Percentiles rank a stretch among this genome's conserved stretches.
Evolutionary conservation across 768 basidiomycete genomes (phyloP).

Genomic region (Amanita subjunquillea): DNA sequence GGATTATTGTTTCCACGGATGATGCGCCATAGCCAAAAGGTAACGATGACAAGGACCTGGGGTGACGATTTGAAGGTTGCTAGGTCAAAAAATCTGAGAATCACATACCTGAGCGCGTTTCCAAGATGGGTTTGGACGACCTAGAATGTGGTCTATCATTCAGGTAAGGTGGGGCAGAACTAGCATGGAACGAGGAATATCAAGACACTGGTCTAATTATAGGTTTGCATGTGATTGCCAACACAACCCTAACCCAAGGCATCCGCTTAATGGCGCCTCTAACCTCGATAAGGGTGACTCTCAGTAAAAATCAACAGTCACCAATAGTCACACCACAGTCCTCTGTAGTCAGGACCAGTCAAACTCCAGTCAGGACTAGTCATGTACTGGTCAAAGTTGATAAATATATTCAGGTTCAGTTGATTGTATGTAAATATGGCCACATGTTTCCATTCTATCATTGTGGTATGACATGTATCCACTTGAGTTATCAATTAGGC

Average conservation of each 20-base stretch:
- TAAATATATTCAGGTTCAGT: no score
- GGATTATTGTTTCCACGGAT: slow-evolving; percentile 49
- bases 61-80: not conserved
- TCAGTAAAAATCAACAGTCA: no score
- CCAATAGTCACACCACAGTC: no score
- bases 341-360: no score
- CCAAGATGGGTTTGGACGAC: slow-evolving; percentile 84
- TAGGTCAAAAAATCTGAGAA: not conserved
- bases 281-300: slow-evolving; percentile 29
- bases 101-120: slow-evolving; percentile 65
- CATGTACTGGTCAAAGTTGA: no score
- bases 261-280: slow-evolving; percentile 13
- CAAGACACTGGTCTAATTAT: slow-evolving; percentile 6
- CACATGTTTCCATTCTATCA: no score
- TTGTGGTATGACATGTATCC: no score
- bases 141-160: slow-evolving; percentile 93
- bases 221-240: slow-evolving; percentile 13
- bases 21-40: slow-evolving; percentile 89
- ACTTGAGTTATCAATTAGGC: no score
- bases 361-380: no score
- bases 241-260: slow-evolving; percentile 14
- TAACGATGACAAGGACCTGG: slow-evolving; percentile 81
- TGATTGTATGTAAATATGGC: no score
- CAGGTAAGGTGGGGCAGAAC: slow-evolving; percentile 3
- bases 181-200: slow-evolving; percentile 7